Evolutionary conservation across 2,329 filamentous ascomycete genomes (phyloP), one percentile per base, ranked within the genome.

Genomic region (Torrubiella hemipterigena): DNA sequence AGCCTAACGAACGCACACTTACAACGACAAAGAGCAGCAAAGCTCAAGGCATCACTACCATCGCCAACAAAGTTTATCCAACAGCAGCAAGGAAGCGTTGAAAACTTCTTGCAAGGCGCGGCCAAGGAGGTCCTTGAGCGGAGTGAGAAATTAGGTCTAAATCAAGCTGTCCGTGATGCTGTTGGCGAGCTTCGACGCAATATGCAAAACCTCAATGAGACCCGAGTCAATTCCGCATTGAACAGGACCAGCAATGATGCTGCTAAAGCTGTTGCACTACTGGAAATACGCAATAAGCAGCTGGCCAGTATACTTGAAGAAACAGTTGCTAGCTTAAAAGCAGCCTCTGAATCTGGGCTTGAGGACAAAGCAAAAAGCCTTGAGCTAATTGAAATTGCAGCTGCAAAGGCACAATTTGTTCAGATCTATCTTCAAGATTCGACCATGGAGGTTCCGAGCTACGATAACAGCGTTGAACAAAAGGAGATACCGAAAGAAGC

Each of bases 171-270:
- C 6, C 71, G 83, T n/a, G 81, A 83, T 42, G 82, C 83, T 13
- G 70, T 91, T 47, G 78, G 77, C 7, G 84, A 93, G 53, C 79
- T 89, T 30, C 72, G 73, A 37, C 80, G 81, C 45, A 86, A 85
- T 41, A 73, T 87, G 41, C 71, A 80, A 45, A 69, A 68, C 18
- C 63, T 80, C 19, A 77, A 82, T 39, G 69, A 73, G 34, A 60
- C 64, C 3, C 59, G 66, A 19, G 19, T 29, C 5, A 17, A 25
- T 10, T 17, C 33, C 11, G 8, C 61, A 56, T 18, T 51, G 56
- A 11, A 55, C 59, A 15, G 56, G 55, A 47, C 52, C 9, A 53
- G 62, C 11, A 47, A 54, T 40, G 49, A 48, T 30, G 42, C 46
- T 8, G 39, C 43, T 27, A 46, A 40, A 16, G 56, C 61, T 2